Base-by-base conservation (phyloP, 1,284 basidiomycete genomes). In the Termitomyces sp. region DNA sequence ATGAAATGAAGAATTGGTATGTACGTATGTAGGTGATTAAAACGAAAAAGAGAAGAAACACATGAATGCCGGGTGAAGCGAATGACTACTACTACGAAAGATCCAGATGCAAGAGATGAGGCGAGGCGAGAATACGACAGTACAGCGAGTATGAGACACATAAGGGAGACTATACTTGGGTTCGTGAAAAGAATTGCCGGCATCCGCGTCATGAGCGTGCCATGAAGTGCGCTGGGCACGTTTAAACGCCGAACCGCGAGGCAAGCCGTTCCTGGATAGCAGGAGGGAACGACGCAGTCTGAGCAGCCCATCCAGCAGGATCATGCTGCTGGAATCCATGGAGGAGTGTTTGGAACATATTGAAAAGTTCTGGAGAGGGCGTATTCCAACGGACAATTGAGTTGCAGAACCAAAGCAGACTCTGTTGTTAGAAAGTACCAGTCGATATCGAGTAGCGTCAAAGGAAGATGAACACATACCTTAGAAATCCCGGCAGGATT, bases 401-500 rank as follows among this genome's bases (percentile, higher is more conserved):
- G 67, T 97, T 97, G 70, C 93, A 94, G 81, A 97, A 97, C 86
- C 91, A 96, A 43, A 94, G 71, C 59, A 97, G 77, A 64, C 89
- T 90, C 91, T 95, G 70, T 24, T 50, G 9, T n/a, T 21, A 53
- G n/a, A 43, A 28, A 35, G 11, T 13, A 10, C 16, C 45, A 38
- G 49, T 65, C 19, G 61, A 37, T 37, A 50, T 37, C 38, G 24
- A 13, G 45, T 34, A 21, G 18, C 40, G 3, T 40, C 14, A 33
- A 18, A 18, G 53, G 37, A 35, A 49, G 54, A 14, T 38, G 21
- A 50, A 14, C 19, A 70, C 81, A 61, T 55, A 88, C 91, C 78
- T 90, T 90, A 46, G 91, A 82, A 57, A 97, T 91, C 2, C 93
- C 94, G 48, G 83, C 84, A 10, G 96, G 96, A 67, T 98, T 98